These are phyloP conservation scores for Colletotrichum lupini DNA, from an alignment of 2,329 filamentous ascomycete genomes.

Conservation along the genomic window DNA sequence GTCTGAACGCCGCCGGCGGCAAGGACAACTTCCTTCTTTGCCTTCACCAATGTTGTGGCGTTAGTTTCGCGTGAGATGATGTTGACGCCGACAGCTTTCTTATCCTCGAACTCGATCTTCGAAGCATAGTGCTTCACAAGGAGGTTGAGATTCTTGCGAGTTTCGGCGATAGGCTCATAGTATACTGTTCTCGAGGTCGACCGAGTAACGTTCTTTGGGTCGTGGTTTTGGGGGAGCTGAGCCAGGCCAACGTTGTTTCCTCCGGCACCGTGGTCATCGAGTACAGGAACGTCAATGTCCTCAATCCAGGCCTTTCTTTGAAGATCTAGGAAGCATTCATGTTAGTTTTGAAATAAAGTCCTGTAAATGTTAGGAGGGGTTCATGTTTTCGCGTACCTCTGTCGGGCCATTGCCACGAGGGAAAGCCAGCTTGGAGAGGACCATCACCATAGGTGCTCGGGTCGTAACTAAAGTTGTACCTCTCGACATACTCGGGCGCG, in stretches of 20 bases:
- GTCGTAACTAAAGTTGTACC: conserved; percentile 39
- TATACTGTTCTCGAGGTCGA: conserved; percentile 45
- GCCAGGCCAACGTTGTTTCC: conserved; percentile 37
- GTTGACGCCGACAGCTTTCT: conserved; percentile 48
- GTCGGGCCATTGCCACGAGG: conserved; percentile 41
- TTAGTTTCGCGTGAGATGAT: conserved; percentile 37
- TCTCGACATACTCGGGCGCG: conserved; percentile 44
- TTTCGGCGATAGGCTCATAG: conserved; percentile 45
- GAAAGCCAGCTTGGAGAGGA: conserved; percentile 39
- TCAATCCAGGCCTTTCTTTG: conserved; percentile 25
- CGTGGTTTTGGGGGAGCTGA: conserved; percentile 46
- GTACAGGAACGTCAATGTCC: conserved; percentile 34
- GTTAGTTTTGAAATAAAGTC: too few relatives aligned
- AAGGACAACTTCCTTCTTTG: conserved; percentile 52
- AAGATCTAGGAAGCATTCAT: not conserved
- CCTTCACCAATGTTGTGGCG: conserved; percentile 12
- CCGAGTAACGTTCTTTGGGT: conserved; percentile 52
- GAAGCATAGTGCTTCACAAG: conserved; percentile 46
- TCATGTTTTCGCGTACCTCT: conserved; percentile 12
- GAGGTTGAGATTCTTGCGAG: conserved; percentile 51
- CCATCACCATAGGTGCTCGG: conserved; percentile 39
- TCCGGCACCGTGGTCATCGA: conserved; percentile 32
- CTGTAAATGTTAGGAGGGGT: too few relatives aligned
- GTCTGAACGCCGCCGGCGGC: conserved; percentile 53
- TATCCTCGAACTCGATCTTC: conserved; percentile 37